Evolutionary conservation across 108 stramenopile species (phyloP), one percentile per base, ranked within the genome.

Genomic region (Cyclotella atomus): DNA sequence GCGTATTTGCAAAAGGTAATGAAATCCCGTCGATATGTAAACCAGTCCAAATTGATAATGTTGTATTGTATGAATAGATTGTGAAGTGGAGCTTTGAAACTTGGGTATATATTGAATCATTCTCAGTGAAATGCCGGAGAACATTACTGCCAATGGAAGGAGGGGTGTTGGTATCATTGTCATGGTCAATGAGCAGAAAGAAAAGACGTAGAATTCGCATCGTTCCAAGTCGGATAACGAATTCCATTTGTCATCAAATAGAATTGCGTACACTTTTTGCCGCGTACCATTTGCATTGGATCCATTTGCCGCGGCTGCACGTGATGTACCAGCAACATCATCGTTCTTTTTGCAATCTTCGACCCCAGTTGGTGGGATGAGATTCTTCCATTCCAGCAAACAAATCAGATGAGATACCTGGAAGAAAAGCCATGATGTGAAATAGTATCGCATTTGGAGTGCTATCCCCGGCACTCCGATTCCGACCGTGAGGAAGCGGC

Each of bases 381-480:
- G 67, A 47, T 59, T 30, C 28, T 47, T 53, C 88, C 88, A 89
- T 64, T 89, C 88, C 7, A 82, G 33, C 29, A 75, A 68, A 45
- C 81, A 81, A 6, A 85, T 19, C n/a, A 81, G 19, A 68, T 85
- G 88, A 35, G 72, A 65, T 33, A 85, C 88, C 38, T 84, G 72
- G 53, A 94, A 91, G 64, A 91, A 91, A 7, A 94, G 25, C 59
- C 68, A 68, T 1, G 89, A 76, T 24, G 76, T 71, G 0, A 57
- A 36, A 21, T 74, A 35, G 41, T 79, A 19, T 14, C 83, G 78
- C 33, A 89, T 63, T 15, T 87, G 65, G 0, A 71, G 62, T 61
- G 85, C 87, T 5, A 91, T 65, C 5, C 85, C 65, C 4, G 92
- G 92, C 71, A 91, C 84, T 28, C 92, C 92, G 49, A 94, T 67